Conservation (phyloP, 257 asterid species). For the Solanum gracilifrons region DNA sequence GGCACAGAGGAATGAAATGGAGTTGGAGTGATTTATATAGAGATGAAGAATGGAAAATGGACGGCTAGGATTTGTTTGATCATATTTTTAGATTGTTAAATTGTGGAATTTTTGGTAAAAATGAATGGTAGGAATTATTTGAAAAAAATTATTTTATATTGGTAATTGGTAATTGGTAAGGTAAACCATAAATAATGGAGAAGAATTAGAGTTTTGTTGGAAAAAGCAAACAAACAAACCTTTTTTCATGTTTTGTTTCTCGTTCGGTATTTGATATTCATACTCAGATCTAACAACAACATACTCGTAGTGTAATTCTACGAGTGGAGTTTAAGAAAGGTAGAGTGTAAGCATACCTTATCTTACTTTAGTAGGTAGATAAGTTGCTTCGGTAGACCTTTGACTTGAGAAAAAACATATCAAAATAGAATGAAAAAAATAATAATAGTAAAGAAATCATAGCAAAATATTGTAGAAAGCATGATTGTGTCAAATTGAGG, state of each 20-base stretch:
- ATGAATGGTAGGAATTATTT: neutral
- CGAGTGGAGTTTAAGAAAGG: neutral
- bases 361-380: neutral
- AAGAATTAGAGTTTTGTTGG: neutral
- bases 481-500: neutral
- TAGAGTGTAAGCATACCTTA: neutral
- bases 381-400: neutral
- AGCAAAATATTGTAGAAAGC: neutral
- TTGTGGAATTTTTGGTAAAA: neutral
- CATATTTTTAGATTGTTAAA: neutral
- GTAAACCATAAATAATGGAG: neutral
- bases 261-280: neutral
- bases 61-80: conserved; percentile 11
- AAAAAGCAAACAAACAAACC: neutral
- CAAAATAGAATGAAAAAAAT: neutral
- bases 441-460: neutral
- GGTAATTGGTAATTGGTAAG: neutral
- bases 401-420: neutral
- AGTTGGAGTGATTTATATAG: conserved; percentile 5
- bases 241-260: neutral
- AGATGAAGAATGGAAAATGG: conserved; percentile 3
- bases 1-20: neutral
- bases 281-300: neutral
- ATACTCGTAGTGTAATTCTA: neutral
- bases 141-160: neutral